These are phyloP conservation scores for Plantago major DNA, from an alignment of 257 asterid genomes.

Conservation along the genomic window DNA sequence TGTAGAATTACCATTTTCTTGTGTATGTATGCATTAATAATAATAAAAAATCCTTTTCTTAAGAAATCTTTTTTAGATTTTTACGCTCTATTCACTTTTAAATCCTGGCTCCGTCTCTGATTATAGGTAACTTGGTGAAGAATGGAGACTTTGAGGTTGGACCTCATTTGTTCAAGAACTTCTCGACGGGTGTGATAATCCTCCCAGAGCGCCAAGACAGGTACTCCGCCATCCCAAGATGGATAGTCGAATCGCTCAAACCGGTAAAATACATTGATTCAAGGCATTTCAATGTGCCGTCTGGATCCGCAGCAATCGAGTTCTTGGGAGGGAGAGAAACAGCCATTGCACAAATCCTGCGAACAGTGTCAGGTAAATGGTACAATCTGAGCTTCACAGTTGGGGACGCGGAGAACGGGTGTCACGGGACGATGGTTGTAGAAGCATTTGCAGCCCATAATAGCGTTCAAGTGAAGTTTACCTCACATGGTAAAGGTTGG, in stretches of 20 bases:
- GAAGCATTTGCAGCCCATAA: slow-evolving; percentile 53
- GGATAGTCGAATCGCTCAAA: slow-evolving; percentile 62
- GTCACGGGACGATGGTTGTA: slow-evolving; percentile 58
- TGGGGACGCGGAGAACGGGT: slow-evolving; percentile 64
- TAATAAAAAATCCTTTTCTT: too few species aligned
- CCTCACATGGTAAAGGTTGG: slow-evolving; percentile 55
- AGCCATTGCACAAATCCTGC: slow-evolving; percentile 51
- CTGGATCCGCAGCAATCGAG: slow-evolving; percentile 62
- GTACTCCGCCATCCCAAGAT: slow-evolving; percentile 66
- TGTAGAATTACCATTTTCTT: too few species aligned
- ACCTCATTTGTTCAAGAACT: slow-evolving; percentile 73
- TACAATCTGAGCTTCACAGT: slow-evolving; percentile 55
- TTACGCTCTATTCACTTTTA: too few species aligned
- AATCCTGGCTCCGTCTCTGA: too few species aligned
- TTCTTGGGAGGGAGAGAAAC: slow-evolving; percentile 78
- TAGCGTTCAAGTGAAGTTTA: slow-evolving; percentile 29
- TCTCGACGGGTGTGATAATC: slow-evolving; percentile 66
- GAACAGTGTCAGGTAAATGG: slow-evolving; percentile 38
- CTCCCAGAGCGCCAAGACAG: slow-evolving; percentile 52
- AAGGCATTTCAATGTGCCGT: slow-evolving; percentile 59
- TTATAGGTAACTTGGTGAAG: slow-evolving; percentile 56
- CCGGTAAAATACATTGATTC: slow-evolving; percentile 68
- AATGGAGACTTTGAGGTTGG: slow-evolving; percentile 75
- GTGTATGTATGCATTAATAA: too few species aligned
- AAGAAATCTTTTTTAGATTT: too few species aligned